Evolutionary conservation across 805 yeast genomes (phyloP), one percentile per base, ranked within the genome.

Genomic region (Phaffomyces opuntiae): DNA sequence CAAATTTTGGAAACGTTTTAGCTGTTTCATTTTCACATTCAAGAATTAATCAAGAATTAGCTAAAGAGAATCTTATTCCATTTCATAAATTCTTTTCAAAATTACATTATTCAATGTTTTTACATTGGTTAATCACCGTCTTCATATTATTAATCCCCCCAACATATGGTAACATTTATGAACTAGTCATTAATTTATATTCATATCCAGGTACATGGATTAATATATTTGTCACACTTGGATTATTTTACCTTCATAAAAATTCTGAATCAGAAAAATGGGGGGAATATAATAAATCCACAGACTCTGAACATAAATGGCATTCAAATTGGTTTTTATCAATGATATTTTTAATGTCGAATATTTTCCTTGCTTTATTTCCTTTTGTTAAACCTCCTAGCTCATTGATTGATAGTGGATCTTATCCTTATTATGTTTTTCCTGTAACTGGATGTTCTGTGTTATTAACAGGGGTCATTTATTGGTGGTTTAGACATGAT

Each of bases 191-290:
- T 41, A 81, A 81, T 52, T 61, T 79, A 49, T 77, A 78, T 58
- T 73, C 83, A 3, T 80, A 80, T 46, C 86, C 87, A 1, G 80
- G 81, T 0, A 75, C 85, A 2, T 70, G 81, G 72, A 70, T 80
- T 48, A 78, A 77, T 45, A 56, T 75, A 11, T 57, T 75, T 14
- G 71, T 81, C 9, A 70, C 83, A 0, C 55, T 61, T 1, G 86
- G 86, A 0, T 61, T 80, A 40, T 49, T 78, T 2, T 79, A 77
- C 51, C 65, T 80, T 48, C 80, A 77, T 49, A 54, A 57, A 39
- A 66, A 71, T 51, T 58, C 64, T 7, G 56, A 57, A 12, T 49
- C 49, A 14, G 75, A 70, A 46, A 46, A 60, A 27, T 74, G 80
- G 79, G 73, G 73, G 1, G n/a, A 31, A 9, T 44, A 16, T 29